These are phyloP conservation scores for Dimargaris cristalligena DNA, from an alignment of 192 early-diverging fungal species.

Conservation along the genomic window DNA sequence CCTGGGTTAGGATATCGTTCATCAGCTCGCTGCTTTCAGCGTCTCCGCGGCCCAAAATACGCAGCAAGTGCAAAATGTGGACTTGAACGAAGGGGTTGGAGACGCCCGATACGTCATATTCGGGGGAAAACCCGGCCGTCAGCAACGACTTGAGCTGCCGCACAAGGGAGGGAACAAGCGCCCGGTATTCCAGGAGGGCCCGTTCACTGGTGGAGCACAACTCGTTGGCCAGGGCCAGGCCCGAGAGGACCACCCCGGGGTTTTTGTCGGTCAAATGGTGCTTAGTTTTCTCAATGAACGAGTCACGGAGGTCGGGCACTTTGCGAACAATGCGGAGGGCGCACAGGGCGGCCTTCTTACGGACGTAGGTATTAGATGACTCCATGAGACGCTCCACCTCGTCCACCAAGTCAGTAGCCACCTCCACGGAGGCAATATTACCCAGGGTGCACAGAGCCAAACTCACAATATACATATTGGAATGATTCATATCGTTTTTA, in stretches of 20 bases:
- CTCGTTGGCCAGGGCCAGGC: constrained; percentile 73
- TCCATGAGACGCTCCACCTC: constrained; percentile 89
- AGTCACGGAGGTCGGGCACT: constrained; percentile 81
- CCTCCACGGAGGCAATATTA: constrained; percentile 91
- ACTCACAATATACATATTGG: constrained; percentile 93
- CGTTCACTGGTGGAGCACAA: constrained; percentile 62
- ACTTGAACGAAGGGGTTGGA: constrained; percentile 98
- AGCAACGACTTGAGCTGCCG: constrained; percentile 78
- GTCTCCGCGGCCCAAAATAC: constrained; percentile 72
- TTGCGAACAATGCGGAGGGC: constrained; percentile 82
- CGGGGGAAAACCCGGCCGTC: constrained; percentile 70
- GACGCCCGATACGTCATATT: constrained; percentile 91
- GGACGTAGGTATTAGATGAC: constrained; percentile 80
- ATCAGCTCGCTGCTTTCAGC: constrained; percentile 69
- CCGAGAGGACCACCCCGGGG: constrained; percentile 88
- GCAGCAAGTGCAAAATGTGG: constrained; percentile 74
- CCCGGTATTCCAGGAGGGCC: constrained; percentile 50
- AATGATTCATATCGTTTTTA: constrained; percentile 93
- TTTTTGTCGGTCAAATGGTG: constrained; percentile 77
- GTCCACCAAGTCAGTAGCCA: constrained; percentile 80
- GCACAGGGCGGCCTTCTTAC: constrained; percentile 96
- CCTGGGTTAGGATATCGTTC: constrained; percentile 95
- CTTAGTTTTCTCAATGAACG: constrained; percentile 58
- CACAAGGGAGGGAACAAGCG: constrained; percentile 69
- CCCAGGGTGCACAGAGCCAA: constrained; percentile 91